A percentile compares a stretch with the other conserved stretches of the same genome.
These are phyloP conservation scores for Tetracentron sinense DNA, from an alignment of 164 flowering plant genomes.

Conservation along the genomic window DNA sequence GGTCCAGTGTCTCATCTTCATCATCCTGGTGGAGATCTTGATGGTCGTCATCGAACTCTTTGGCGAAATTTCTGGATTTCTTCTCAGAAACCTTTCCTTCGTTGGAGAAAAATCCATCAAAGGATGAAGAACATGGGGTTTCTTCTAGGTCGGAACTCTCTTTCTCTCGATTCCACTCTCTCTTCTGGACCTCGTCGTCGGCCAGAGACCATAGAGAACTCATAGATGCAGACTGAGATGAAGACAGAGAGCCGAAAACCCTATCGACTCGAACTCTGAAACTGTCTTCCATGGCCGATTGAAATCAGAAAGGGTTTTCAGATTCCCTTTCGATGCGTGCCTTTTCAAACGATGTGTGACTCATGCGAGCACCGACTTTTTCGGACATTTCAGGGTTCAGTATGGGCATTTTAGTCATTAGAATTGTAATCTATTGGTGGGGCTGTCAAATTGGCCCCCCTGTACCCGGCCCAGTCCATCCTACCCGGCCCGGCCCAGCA, in stretches of 20 bases:
- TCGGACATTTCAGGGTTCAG: too few species aligned
- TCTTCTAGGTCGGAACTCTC: constrained; percentile 20
- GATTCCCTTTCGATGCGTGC: too few species aligned
- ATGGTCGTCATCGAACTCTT: too few species aligned
- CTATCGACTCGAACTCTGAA: constrained; percentile 68
- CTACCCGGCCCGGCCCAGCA: too few species aligned
- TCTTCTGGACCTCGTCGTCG: constrained; percentile 50
- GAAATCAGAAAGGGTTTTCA: too few species aligned
- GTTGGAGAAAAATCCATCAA: constrained; percentile 19
- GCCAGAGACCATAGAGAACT: constrained; percentile 63
- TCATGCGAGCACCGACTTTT: too few species aligned
- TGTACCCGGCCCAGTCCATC: too few species aligned
- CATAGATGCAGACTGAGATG: constrained; percentile 23
- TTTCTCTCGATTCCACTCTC: constrained; percentile 52
- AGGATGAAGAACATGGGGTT: constrained; percentile 19
- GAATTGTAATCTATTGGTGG: too few species aligned
- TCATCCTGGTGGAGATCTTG: constrained; percentile 34
- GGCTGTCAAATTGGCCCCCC: too few species aligned
- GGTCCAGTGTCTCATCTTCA: constrained; percentile 23
- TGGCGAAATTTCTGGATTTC: constrained; percentile 12
- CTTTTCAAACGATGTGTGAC: too few species aligned
- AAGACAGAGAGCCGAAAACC: constrained; percentile 54
- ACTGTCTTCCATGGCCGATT: constrained; percentile 85
- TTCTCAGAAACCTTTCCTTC: neutral
- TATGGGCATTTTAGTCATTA: too few species aligned